Evolutionary conservation across 202 grass and related monocot species (phyloP).

Genomic region (Elaeis oleifera): DNA sequence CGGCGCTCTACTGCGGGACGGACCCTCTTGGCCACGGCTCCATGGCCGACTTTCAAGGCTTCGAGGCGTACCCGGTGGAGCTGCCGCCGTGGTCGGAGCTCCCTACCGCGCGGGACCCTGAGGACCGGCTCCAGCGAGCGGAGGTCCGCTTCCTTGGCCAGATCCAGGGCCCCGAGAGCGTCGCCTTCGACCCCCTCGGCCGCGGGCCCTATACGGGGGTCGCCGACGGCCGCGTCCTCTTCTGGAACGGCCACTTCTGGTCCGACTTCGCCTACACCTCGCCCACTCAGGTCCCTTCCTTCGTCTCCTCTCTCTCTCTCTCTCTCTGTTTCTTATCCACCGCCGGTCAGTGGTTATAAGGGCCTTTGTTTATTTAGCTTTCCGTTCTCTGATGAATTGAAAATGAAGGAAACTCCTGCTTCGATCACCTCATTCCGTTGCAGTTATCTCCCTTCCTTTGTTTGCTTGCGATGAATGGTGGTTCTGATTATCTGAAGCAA

Average conservation of each 20-base stretch:
- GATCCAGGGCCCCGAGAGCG: conserved; percentile 86
- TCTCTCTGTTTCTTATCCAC: no score
- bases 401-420: background rate
- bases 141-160: conserved; percentile 76
- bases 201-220: conserved; percentile 81
- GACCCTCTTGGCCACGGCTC: conserved; percentile 59
- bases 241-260: conserved; percentile 69
- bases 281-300: conserved; percentile 43
- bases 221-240: conserved; percentile 75
- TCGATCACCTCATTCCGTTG: no score
- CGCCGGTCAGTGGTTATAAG: no score
- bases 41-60: conserved; percentile 79
- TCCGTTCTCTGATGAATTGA: background rate
- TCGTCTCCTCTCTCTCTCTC: background rate
- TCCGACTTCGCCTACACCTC: conserved; percentile 65
- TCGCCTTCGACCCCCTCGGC: conserved; percentile 67
- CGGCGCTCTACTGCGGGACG: conserved; percentile 58
- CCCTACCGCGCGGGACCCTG: conserved; percentile 34
- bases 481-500: no score
- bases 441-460: no score
- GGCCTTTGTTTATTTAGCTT: no score
- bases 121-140: conserved; percentile 54
- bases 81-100: conserved; percentile 39
- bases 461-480: no score
- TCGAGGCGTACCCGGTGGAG: conserved; percentile 53